Evolutionary conservation across 495 filamentous ascomycete genomes (phyloP).

Genomic region (Daldinia concentrica): DNA sequence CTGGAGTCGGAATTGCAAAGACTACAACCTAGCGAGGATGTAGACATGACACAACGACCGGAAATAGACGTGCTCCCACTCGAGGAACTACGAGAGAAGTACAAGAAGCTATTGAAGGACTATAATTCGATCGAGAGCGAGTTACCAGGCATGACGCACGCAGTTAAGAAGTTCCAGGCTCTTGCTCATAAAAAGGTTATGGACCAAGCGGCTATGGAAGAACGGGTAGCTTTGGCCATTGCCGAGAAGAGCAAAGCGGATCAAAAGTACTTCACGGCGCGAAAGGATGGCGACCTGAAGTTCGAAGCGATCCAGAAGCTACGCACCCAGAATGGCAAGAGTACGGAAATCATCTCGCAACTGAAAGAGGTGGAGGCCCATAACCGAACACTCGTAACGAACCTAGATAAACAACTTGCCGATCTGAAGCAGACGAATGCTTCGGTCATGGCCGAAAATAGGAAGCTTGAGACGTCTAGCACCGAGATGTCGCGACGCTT

Average conservation of each 20-base stretch:
- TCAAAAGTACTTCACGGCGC: constrained; percentile 95
- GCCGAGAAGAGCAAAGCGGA: constrained; percentile 96
- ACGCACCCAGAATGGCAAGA: constrained; percentile 83
- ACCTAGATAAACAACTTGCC: constrained; percentile 87
- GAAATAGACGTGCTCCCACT: constrained; percentile 62
- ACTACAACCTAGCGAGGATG: constrained; percentile 61
- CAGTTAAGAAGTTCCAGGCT: constrained; percentile 84
- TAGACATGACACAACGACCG: constrained; percentile 56
- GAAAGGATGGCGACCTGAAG: constrained; percentile 89
- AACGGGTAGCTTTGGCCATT: constrained; percentile 73
- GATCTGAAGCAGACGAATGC: constrained; percentile 80
- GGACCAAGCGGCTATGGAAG: constrained; percentile 78
- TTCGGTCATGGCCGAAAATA: constrained; percentile 71
- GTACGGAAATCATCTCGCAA: constrained; percentile 90
- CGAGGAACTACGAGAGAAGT: constrained; percentile 78
- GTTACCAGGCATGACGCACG: constrained; percentile 82
- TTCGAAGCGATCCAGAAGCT: constrained; percentile 79
- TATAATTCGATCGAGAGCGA: constrained; percentile 87
- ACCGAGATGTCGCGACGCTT: constrained; percentile 72
- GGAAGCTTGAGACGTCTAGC: constrained; percentile 72
- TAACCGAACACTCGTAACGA: constrained; percentile 69
- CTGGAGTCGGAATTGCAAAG: constrained; percentile 84
- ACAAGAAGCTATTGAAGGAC: constrained; percentile 76
- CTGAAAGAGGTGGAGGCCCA: constrained; percentile 87
- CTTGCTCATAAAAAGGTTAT: constrained; percentile 86